Conservation (phyloP, 352 stramenopile species). For the Phytophthora meadii region DNA sequence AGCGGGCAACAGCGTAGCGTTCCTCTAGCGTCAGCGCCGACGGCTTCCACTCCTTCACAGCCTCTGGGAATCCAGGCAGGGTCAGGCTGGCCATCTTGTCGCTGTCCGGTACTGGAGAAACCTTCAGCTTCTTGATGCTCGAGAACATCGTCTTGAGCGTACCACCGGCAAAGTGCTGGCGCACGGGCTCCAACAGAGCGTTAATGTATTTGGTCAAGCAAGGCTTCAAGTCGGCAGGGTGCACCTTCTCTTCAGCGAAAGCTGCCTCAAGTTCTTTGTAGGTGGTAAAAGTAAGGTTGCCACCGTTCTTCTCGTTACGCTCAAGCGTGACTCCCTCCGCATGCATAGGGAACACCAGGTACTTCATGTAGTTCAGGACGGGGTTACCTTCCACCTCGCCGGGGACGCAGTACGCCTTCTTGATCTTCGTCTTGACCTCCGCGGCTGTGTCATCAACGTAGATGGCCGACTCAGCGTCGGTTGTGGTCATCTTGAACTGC, state of each 20-base stretch:
- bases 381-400: conserved; percentile 92
- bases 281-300: conserved; percentile 88
- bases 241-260: conserved; percentile 92
- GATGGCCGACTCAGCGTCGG: conserved; percentile 97
- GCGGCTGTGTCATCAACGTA: conserved; percentile 98
- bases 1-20: conserved; percentile 78
- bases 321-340: conserved; percentile 74
- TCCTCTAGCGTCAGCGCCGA: conserved; percentile 86
- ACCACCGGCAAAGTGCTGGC: conserved; percentile 94
- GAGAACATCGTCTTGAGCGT: conserved; percentile 96
- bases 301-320: conserved; percentile 86
- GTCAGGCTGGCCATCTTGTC: conserved; percentile 79
- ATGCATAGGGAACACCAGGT: conserved; percentile 93
- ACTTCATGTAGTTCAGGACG: conserved; percentile 97
- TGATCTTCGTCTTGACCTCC: conserved; percentile 98
- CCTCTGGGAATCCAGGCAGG: conserved; percentile 69
- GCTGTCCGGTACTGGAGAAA: conserved; percentile 61
- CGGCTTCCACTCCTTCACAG: conserved; percentile 71
- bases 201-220: conserved; percentile 94
- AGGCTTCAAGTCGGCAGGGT: conserved; percentile 97
- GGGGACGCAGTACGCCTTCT: conserved; percentile 98
- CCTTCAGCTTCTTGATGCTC: conserved; percentile 92
- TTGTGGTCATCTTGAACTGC: conserved; percentile 99
- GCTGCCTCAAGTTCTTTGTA: conserved; percentile 93
- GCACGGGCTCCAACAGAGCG: conserved; percentile 95